Percentiles rank a stretch among this genome's conserved stretches.
phyloP scores from a whole-genome alignment of 441 rosid species.

The Gossypium schwendimanii region DNA sequence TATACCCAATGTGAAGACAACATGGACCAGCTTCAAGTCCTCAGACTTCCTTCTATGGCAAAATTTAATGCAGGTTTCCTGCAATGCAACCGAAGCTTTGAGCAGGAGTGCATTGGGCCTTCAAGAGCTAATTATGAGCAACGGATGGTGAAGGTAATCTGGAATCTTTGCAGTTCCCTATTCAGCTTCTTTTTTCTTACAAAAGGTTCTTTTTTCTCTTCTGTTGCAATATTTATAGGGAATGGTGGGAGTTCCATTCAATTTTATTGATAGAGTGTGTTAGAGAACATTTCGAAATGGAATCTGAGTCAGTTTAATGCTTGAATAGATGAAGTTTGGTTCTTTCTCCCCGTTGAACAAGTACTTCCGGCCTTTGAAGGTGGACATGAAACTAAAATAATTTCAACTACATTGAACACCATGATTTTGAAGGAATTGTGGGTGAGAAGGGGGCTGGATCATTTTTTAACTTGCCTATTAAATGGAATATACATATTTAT shows the following conservation, averaged over 20 bases:
- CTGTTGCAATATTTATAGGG: background rate
- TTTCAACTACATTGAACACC: background rate
- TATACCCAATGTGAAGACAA: conserved; percentile 82
- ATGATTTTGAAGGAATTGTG: background rate
- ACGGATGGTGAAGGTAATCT: conserved; percentile 76
- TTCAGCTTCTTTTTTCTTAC: background rate
- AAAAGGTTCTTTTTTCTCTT: background rate
- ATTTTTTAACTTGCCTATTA: background rate
- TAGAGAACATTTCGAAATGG: background rate
- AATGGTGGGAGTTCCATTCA: conserved; percentile 1
- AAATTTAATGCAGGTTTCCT: conserved; percentile 91
- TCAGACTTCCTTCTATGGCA: conserved; percentile 97
- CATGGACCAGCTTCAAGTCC: conserved; percentile 97
- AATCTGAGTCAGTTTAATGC: background rate
- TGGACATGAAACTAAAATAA: background rate
- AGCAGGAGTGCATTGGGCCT: conserved; percentile 80
- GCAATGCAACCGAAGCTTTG: conserved; percentile 87
- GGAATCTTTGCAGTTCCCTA: conserved; percentile 2
- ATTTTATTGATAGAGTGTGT: background rate
- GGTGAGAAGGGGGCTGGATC: background rate
- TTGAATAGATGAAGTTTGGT: background rate
- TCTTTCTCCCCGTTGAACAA: background rate
- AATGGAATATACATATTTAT: background rate
- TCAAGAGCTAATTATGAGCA: conserved; percentile 73
- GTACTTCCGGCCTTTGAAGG: background rate